Conservation (phyloP, 75 land plant species). For the Ceratopteris richardii region DNA sequence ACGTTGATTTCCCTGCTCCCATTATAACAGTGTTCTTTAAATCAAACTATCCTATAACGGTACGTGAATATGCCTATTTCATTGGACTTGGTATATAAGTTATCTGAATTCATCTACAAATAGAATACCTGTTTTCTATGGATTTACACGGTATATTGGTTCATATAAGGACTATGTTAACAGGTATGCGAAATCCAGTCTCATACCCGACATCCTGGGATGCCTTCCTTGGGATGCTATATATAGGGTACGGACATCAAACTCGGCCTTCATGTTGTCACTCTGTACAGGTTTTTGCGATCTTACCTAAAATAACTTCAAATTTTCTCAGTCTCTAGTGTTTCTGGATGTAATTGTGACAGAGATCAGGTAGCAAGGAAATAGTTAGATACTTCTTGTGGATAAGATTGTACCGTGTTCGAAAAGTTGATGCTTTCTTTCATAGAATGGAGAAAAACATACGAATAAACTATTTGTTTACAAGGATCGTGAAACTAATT, state of each 20-base stretch:
- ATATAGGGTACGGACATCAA: conserved; percentile 43
- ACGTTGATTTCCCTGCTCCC: too few species aligned
- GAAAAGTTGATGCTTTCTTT: conserved; percentile 53
- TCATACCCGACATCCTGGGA: conserved; percentile 44
- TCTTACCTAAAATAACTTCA: neutral
- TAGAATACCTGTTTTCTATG: too few species aligned
- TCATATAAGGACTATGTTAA: neutral
- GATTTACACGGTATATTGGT: too few species aligned
- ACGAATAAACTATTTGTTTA: conserved; percentile 62
- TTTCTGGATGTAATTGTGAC: neutral
- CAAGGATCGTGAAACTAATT: conserved; percentile 70
- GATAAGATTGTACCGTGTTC: conserved; percentile 54
- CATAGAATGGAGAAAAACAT: conserved; percentile 60
- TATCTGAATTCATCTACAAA: too few species aligned
- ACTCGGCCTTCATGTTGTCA: neutral
- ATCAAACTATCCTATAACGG: too few species aligned
- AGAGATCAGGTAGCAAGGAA: conserved; percentile 56
- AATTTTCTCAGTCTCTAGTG: neutral
- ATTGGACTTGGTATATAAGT: too few species aligned
- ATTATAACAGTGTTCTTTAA: too few species aligned
- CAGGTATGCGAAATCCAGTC: conserved; percentile 56
- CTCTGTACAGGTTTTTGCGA: neutral
- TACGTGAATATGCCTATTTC: too few species aligned
- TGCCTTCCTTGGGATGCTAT: conserved; percentile 76
- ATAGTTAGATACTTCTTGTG: conserved; percentile 61